Base-by-base conservation (phyloP, 169 alveolate species). In the Eimeria brunetti region DNA sequence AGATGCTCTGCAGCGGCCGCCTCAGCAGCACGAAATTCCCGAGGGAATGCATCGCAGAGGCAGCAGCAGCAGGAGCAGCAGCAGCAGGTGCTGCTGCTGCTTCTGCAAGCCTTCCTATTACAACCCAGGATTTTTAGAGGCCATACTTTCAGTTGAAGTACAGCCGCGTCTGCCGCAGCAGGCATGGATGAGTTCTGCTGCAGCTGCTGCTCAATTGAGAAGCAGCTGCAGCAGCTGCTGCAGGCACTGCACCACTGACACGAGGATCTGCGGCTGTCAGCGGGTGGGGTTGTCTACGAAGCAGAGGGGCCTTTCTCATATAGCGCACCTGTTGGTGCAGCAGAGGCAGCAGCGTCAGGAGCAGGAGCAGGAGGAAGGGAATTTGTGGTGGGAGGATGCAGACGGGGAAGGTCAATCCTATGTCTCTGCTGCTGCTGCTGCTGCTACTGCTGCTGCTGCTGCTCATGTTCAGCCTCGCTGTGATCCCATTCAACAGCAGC, bases 361-460 rank as follows among this genome's bases (percentile, higher is more conserved):
- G 91, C 62, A 60, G 91, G 41, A 85, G 58, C 91, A 41, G 75
- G 41, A 18, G 33, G 30, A 84, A 22, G 51, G 60, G 80, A 12
- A 67, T 85, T 38, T 60, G 60, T 85, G 91, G 91, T 85, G 91
- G 91, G 91, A 85, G 56, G 91, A 85, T 69, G 81, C 46, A 60
- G 91, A 85, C 60, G 20, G 27, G 49, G 91, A 60, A 62, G 11
- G 58, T 8, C 58, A n/a, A 30, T 41, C 36, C 1, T 36, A 14
- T 60, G 12, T 85, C 16, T 20, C 46, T 36, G 91, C 36, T 33
- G 67, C 89, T n/a, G 5, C 73, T 44, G 18, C 71, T 20, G 14
- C 73, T 27, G n/a, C n/a, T n/a, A n/a, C 46, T 36, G 91, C 36
- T 33, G 67, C 89, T n/a, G 5, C 73, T 44, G 18, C 71, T 20